A percentile compares a stretch with the other conserved stretches of the same genome.
Conservation (phyloP, 305 asterid species). For the Fraxinus floribunda region DNA sequence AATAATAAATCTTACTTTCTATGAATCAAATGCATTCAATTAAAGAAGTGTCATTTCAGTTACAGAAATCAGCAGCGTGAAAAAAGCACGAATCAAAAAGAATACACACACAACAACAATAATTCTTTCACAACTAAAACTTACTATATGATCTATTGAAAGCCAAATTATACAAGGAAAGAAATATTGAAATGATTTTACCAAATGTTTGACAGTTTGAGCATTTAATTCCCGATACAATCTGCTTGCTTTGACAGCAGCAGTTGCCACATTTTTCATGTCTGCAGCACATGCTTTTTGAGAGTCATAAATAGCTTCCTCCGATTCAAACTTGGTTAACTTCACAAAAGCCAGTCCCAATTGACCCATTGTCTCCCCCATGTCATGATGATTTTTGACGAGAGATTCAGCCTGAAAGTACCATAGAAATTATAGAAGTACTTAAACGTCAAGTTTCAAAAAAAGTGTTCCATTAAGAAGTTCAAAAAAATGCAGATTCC, state of each 20-base stretch:
- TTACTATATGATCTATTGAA: neutral
- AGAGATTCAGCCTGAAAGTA: conserved; percentile 81
- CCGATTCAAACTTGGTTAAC: conserved; percentile 88
- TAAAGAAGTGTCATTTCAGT: neutral
- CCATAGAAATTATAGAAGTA: conserved; percentile 20
- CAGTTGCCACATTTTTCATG: conserved; percentile 92
- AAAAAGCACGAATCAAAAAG: neutral
- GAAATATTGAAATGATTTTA: conserved; percentile 27
- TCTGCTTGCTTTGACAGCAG: conserved; percentile 96
- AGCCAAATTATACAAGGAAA: conserved; percentile 14
- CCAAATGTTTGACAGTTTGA: conserved; percentile 96
- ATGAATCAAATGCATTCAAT: conserved; percentile 12
- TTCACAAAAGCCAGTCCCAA: conserved; percentile 91
- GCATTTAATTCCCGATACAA: conserved; percentile 87
- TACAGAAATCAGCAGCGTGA: conserved; percentile 16
- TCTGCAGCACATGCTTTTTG: conserved; percentile 81
- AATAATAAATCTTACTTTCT: neutral
- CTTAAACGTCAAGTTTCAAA: neutral
- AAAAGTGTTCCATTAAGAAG: neutral
- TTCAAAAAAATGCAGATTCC: neutral
- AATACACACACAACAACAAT: neutral
- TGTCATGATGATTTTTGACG: conserved; percentile 91
- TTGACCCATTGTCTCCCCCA: conserved; percentile 94
- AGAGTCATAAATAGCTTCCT: conserved; percentile 74
- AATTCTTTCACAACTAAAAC: neutral